Conservation (phyloP, 2,329 filamentous ascomycete species). For the Aspergillus clavatus region DNA sequence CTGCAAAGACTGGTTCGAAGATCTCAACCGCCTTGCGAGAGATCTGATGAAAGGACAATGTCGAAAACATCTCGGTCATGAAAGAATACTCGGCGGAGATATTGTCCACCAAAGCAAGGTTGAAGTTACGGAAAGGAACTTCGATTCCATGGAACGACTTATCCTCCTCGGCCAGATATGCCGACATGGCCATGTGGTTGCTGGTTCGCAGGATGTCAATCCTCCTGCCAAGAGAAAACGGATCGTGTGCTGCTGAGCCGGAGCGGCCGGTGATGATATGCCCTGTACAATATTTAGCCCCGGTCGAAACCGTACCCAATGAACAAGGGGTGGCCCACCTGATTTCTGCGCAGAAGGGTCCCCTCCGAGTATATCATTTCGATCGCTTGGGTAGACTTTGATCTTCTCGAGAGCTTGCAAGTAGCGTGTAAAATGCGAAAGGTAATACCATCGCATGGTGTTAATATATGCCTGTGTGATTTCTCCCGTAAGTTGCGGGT, state of each 20-base stretch:
- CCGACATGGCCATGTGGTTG: slow-evolving; percentile 72
- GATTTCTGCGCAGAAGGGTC: slow-evolving; percentile 65
- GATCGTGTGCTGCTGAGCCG: slow-evolving; percentile 59
- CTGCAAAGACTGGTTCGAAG: slow-evolving; percentile 82
- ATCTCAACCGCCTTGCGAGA: slow-evolving; percentile 81
- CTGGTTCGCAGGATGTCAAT: slow-evolving; percentile 73
- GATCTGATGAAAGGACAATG: slow-evolving; percentile 69
- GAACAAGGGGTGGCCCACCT: slow-evolving; percentile 29
- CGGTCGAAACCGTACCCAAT: slow-evolving; percentile 4
- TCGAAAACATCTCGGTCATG: slow-evolving; percentile 81
- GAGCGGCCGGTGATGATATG: slow-evolving; percentile 39
- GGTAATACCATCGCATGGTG: slow-evolving; percentile 98
- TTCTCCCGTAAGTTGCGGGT: slow-evolving; percentile 78
- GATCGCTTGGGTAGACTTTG: slow-evolving; percentile 76
- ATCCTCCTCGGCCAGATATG: slow-evolving; percentile 88
- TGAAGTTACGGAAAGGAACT: slow-evolving; percentile 88
- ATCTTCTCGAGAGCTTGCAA: slow-evolving; percentile 77
- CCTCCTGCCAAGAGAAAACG: slow-evolving; percentile 82
- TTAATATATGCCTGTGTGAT: slow-evolving; percentile 93
- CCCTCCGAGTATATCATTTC: slow-evolving; percentile 74
- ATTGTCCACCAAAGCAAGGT: slow-evolving; percentile 89
- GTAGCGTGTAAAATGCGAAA: slow-evolving; percentile 86
- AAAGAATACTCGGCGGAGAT: slow-evolving; percentile 93
- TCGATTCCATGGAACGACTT: slow-evolving; percentile 81
- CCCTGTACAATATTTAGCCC: slow-evolving; percentile 19